Conservation (phyloP, 495 filamentous ascomycete species). For the Wilcoxina mikolae region DNA sequence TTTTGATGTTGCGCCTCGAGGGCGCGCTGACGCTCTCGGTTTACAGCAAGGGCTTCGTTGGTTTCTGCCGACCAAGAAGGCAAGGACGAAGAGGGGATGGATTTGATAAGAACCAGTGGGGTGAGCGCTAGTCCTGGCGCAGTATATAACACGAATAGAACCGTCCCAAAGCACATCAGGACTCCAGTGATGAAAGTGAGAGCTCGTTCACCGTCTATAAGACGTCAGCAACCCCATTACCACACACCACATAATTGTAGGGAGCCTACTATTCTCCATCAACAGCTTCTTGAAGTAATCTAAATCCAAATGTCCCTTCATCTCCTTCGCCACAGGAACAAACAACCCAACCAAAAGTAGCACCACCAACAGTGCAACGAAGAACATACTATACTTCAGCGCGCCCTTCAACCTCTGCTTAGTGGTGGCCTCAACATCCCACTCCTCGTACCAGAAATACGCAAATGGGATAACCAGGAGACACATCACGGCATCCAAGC, state of each 20-base stretch:
- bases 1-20: slow-evolving; percentile 59
- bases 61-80: slow-evolving; percentile 62
- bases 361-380: slow-evolving; percentile 62
- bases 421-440: slow-evolving; percentile 42
- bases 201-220: slow-evolving; percentile 69
- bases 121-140: slow-evolving; percentile 77
- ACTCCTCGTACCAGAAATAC: slow-evolving; percentile 95
- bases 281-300: slow-evolving; percentile 85
- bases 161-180: slow-evolving; percentile 67
- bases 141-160: slow-evolving; percentile 78
- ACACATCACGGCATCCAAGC: slow-evolving; percentile 79
- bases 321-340: slow-evolving; percentile 54
- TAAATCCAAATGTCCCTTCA: slow-evolving; percentile 50
- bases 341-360: slow-evolving; percentile 90
- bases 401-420: slow-evolving; percentile 73
- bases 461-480: slow-evolving; percentile 83
- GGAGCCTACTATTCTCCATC: slow-evolving; percentile 55
- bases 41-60: slow-evolving; percentile 61
- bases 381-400: slow-evolving; percentile 77
- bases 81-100: slow-evolving; percentile 63
- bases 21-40: slow-evolving; percentile 80
- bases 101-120: slow-evolving; percentile 80
- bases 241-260: slow-evolving; percentile 3
- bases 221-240: neutral
- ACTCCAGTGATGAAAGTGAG: slow-evolving; percentile 77